These are phyloP conservation scores for Phialophora expanda DNA, from an alignment of 2,329 filamentous ascomycete genomes.

Conservation along the genomic window DNA sequence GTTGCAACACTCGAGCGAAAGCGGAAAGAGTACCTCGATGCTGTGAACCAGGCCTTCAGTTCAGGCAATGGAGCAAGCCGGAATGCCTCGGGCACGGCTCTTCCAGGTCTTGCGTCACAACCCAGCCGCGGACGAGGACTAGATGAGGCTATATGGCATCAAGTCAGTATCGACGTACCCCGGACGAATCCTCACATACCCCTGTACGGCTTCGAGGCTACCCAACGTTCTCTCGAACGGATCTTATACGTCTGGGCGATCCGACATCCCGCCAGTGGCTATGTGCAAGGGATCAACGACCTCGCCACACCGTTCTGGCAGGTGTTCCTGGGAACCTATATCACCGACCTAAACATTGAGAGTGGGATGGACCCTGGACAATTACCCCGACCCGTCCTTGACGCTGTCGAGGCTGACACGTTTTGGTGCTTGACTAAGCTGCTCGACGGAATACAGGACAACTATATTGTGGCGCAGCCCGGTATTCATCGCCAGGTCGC, in stretches of 20 bases:
- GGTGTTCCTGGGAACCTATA: conserved; percentile 92
- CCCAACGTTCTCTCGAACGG: conserved; percentile 88
- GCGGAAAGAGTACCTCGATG: conserved; percentile 94
- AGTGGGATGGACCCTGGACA: conserved; percentile 96
- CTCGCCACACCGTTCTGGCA: conserved; percentile 98
- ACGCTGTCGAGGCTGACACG: conserved; percentile 95
- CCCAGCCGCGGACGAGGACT: conserved; percentile 71
- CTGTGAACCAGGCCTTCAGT: conserved; percentile 73
- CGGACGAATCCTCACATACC: conserved; percentile 95
- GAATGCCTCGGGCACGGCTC: conserved; percentile 42
- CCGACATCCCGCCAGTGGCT: conserved; percentile 93
- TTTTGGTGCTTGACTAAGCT: conserved; percentile 99
- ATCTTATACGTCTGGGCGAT: conserved; percentile 99
- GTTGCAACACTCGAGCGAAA: conserved; percentile 91
- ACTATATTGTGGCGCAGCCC: conserved; percentile 97
- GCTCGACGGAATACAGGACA: conserved; percentile 97
- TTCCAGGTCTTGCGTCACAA: conserved; percentile 48
- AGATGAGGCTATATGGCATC: conserved; percentile 98
- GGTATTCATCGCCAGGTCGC: conserved; percentile 94
- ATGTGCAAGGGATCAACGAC: conserved; percentile 98
- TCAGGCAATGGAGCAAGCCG: conserved; percentile 48
- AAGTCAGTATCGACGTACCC: conserved; percentile 97
- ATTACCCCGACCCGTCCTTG: conserved; percentile 84
- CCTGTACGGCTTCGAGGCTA: conserved; percentile 93
- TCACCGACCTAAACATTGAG: conserved; percentile 91